Evolutionary conservation across 164 flowering plant genomes (phyloP), one percentile per base, ranked within the genome.

Genomic region (Vitis cinerea): DNA sequence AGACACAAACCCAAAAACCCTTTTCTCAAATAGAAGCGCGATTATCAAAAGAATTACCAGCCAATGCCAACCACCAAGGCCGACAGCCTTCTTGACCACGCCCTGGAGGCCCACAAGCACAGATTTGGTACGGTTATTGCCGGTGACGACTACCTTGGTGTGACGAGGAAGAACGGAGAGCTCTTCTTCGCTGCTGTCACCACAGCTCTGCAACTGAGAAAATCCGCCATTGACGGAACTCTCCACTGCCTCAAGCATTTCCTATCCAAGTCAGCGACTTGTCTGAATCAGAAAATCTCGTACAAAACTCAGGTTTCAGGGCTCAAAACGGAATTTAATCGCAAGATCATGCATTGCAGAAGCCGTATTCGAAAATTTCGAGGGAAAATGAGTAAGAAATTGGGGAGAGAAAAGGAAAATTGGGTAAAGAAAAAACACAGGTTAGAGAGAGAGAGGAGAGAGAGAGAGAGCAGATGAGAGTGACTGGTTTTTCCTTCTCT

Each of bases 41-140:
- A 59, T 17, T 9, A 30, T 53, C 2, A 71, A 31, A 50, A 9
- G 65, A 74, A 37, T 82, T 84, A 94, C 98, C 94, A 94, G 97
- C 99, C 99, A 94, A 84, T 91, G 94, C 94, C 97, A 91, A 1
- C 97, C 97, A 8, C 97, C 97, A 55, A 91, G 92, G 0, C 94
- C 94, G 73, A 91, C 94, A 47, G 97, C 94, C 69, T 91, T 91
- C 84, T 91, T 91, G 8, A 91, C 97, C 15, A 91, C 94, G 23
- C 97, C 97, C 44, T 84, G 88, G 48, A 91, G 86, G 14, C 97
- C 94, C 3, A 91, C 97, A 12, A 91, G 87, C 60, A 91, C 93
- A 29, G 97, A 91, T 70, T 91, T 91, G 14, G 97, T 91, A 4
- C 97, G 78, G 72, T 91, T 91, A 56, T 91, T 91, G 2, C 97